A percentile compares a stretch with the other conserved stretches of the same genome.
phyloP scores from a whole-genome alignment of 2,329 filamentous ascomycete species.

The Penicillium griseofulvum region DNA sequence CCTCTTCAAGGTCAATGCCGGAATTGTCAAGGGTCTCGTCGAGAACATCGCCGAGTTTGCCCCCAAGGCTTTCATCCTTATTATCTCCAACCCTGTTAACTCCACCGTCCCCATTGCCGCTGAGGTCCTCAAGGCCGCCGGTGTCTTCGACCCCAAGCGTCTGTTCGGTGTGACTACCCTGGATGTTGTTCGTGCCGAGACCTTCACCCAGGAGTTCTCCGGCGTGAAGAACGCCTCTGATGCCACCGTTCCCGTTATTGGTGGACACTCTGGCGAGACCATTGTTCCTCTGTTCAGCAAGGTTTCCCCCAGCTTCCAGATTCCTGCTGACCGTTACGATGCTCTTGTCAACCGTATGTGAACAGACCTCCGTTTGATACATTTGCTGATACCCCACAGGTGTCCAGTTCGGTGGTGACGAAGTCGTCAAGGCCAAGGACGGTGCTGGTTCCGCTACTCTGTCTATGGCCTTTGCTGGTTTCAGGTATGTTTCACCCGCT shows the following conservation, averaged over 20 bases:
- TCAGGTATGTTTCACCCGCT: conserved; percentile 60
- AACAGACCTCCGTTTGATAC: not conserved
- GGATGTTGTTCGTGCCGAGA: conserved; percentile 96
- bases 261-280: conserved; percentile 96
- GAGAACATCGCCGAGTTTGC: conserved; percentile 82
- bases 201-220: conserved; percentile 82
- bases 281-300: conserved; percentile 98
- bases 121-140: conserved; percentile 90
- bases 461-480: conserved; percentile 94
- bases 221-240: conserved; percentile 80
- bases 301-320: conserved; percentile 72
- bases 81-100: conserved; percentile 99
- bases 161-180: conserved; percentile 98
- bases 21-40: conserved; percentile 92
- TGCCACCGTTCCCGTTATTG: conserved; percentile 85
- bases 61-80: conserved; percentile 89
- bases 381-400: conserved; percentile 41
- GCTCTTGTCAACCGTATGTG: conserved; percentile 76
- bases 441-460: conserved; percentile 86
- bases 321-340: conserved; percentile 87
- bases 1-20: conserved; percentile 99
- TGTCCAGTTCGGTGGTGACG: conserved; percentile 96
- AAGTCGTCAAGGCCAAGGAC: conserved; percentile 93
- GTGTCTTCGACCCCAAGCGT: conserved; percentile 90
- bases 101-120: conserved; percentile 96